Percentiles rank a stretch among this genome's conserved stretches.
Evolutionary conservation across 2,329 filamentous ascomycete species (phyloP).

Genomic region (Aspergillus fischeri): DNA sequence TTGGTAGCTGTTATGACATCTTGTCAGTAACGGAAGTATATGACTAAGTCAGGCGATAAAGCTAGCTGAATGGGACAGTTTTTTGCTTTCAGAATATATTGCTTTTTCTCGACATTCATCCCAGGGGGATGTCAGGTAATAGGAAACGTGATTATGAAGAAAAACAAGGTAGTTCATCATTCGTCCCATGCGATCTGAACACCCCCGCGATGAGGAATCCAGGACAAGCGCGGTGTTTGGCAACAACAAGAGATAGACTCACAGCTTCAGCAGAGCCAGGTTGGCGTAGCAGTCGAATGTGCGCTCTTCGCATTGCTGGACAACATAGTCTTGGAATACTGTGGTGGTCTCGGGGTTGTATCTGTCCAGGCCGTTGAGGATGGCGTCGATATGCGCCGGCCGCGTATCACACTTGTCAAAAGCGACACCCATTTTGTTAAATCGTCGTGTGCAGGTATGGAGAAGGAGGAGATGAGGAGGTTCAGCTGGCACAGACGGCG

Average conservation of each 20-base stretch:
- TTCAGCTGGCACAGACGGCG: slow-evolving; percentile 1
- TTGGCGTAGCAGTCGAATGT: slow-evolving; percentile 97
- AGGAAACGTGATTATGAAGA: slow-evolving; percentile 78
- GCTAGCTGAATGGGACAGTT: background rate
- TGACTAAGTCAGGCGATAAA: background rate
- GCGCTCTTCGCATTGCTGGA: slow-evolving; percentile 90
- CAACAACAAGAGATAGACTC: slow-evolving; percentile 35
- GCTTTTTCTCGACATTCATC: slow-evolving; percentile 63
- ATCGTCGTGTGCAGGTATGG: background rate
- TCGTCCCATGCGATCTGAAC: slow-evolving; percentile 7
- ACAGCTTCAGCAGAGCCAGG: slow-evolving; percentile 94
- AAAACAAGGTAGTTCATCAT: slow-evolving; percentile 66
- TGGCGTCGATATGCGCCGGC: slow-evolving; percentile 85
- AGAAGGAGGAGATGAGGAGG: slow-evolving; percentile 1
- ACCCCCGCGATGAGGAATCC: slow-evolving; percentile 2
- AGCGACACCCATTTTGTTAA: slow-evolving; percentile 35
- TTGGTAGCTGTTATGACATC: slow-evolving; percentile 70
- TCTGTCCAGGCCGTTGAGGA: slow-evolving; percentile 94
- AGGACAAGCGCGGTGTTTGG: background rate
- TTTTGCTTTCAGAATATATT: slow-evolving; percentile 63
- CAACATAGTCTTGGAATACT: slow-evolving; percentile 90
- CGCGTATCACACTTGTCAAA: slow-evolving; percentile 89
- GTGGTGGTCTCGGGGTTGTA: slow-evolving; percentile 97
- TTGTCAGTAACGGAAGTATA: background rate
- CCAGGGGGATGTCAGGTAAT: slow-evolving; percentile 74